A percentile compares a stretch with the other conserved stretches of the same genome.
Conservation (phyloP, 192 early-diverging fungal species). For the Haplosporangium gracile region DNA sequence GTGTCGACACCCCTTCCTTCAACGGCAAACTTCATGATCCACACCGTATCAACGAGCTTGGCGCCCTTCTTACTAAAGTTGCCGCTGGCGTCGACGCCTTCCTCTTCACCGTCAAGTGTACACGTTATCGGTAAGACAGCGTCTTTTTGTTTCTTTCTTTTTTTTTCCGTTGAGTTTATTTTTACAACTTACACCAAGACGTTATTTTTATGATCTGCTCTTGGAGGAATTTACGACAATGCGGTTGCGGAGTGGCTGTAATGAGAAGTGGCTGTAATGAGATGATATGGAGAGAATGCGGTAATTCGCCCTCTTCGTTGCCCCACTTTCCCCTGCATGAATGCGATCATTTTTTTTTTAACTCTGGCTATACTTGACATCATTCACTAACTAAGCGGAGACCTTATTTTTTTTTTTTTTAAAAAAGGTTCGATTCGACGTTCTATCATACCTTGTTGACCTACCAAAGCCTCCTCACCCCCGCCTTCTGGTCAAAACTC, state of each 20-base stretch:
- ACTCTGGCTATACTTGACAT: background rate
- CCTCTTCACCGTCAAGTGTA: conserved; percentile 55
- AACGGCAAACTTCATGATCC: conserved; percentile 56
- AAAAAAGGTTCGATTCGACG: conserved; percentile 31
- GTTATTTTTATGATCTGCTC: background rate
- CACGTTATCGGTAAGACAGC: conserved; percentile 51
- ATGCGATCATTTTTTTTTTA: background rate
- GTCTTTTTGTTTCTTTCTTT: background rate
- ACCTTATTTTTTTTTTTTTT: background rate
- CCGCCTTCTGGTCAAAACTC: conserved; percentile 49
- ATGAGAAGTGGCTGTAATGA: background rate
- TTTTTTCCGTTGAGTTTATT: background rate
- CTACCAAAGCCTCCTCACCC: conserved; percentile 44
- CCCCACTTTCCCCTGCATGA: background rate
- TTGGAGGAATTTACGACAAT: background rate
- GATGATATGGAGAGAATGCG: background rate
- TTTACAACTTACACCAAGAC: background rate
- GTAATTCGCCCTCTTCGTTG: background rate
- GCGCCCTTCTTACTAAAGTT: conserved; percentile 43
- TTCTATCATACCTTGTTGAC: conserved; percentile 48
- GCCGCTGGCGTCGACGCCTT: conserved; percentile 58
- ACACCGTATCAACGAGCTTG: conserved; percentile 40
- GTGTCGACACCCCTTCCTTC: conserved; percentile 60
- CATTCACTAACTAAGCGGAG: background rate
- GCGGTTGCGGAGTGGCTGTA: background rate